phyloP scores from a whole-genome alignment of 192 early-diverging fungal species.

The Entomortierella lignicola region DNA sequence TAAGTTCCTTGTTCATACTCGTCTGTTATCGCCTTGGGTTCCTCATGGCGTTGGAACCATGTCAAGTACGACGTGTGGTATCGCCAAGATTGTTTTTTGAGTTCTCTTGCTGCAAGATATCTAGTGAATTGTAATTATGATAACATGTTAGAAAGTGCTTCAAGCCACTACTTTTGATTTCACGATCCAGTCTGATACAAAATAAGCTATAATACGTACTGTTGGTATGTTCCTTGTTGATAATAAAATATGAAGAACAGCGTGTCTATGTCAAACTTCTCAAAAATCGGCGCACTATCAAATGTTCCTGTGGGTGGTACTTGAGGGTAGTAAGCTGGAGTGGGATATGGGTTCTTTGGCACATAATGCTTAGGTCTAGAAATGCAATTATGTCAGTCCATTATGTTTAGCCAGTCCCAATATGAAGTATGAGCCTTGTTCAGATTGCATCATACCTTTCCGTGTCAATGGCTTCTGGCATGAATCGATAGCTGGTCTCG shows the following conservation, averaged over 20 bases:
- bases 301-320: slow-evolving; percentile 78
- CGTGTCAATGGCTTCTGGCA: slow-evolving; percentile 86
- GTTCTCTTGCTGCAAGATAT: slow-evolving; percentile 91
- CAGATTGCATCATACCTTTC: slow-evolving; percentile 67
- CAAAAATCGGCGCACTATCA: slow-evolving; percentile 86
- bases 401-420: neutral
- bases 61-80: slow-evolving; percentile 98
- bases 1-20: slow-evolving; percentile 98
- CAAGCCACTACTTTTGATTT: neutral
- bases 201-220: slow-evolving; percentile 51
- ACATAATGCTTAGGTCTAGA: slow-evolving; percentile 76
- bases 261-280: slow-evolving; percentile 94
- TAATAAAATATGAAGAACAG: slow-evolving; percentile 99
- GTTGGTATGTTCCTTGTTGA: slow-evolving; percentile 95
- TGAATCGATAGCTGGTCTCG: slow-evolving; percentile 83
- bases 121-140: slow-evolving; percentile 44
- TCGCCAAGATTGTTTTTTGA: slow-evolving; percentile 97
- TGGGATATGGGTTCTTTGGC: slow-evolving; percentile 78
- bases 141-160: neutral
- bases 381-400: neutral
- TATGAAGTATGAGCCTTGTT: neutral
- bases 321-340: slow-evolving; percentile 95
- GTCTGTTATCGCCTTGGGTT: slow-evolving; percentile 94
- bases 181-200: neutral
- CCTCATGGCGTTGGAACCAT: slow-evolving; percentile 98